Conservation (phyloP, 768 basidiomycete species). For the Galerina sulciceps region DNA sequence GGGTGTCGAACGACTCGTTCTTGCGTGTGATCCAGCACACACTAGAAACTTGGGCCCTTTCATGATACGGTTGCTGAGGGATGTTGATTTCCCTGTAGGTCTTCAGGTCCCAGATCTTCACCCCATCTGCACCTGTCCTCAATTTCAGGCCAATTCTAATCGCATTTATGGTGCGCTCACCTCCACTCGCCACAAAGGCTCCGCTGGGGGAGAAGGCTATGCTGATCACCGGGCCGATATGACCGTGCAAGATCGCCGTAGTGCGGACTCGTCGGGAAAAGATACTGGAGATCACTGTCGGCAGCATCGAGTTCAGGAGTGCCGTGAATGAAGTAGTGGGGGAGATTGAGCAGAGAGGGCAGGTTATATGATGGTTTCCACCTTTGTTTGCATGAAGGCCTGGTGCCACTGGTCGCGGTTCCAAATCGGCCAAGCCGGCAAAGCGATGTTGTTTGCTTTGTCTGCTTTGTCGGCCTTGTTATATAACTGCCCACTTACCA, state of each 20-base stretch:
- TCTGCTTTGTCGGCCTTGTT: no score
- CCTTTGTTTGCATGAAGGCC: no score
- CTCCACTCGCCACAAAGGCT: constrained; percentile 20
- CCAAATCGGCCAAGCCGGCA: no score
- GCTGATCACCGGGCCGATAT: constrained; percentile 8
- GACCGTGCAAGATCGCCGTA: constrained; percentile 6
- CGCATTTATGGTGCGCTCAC: neutral
- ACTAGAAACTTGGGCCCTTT: constrained; percentile 9
- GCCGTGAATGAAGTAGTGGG: neutral
- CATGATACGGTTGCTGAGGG: constrained; percentile 12
- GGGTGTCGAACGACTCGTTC: constrained; percentile 12
- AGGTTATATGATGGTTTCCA: no score
- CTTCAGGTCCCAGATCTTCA: constrained; percentile 14
- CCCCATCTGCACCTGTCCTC: constrained; percentile 11
- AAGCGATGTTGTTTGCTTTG: no score
- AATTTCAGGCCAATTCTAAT: neutral
- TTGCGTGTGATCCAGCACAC: constrained; percentile 14
- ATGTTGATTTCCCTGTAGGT: constrained; percentile 6
- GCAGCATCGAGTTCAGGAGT: neutral
- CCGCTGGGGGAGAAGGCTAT: constrained; percentile 20
- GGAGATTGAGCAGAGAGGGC: no score
- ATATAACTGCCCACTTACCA: no score
- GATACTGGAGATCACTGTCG: neutral
- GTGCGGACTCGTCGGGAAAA: neutral
- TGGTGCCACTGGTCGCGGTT: no score